Conservation (phyloP, 2,329 filamentous ascomycete species). For the Dactylellina cionopaga region DNA sequence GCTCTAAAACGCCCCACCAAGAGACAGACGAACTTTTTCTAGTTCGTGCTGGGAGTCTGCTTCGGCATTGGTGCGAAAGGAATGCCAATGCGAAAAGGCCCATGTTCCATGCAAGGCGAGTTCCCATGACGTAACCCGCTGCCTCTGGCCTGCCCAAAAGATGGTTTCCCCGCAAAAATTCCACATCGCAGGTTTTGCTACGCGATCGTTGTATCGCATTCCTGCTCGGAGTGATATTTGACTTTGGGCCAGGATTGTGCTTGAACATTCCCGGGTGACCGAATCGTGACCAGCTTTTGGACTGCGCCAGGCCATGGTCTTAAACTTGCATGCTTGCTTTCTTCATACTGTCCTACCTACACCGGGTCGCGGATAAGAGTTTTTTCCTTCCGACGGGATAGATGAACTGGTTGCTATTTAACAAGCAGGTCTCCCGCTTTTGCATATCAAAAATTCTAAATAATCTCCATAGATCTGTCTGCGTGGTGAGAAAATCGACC, state of each 20-base stretch:
- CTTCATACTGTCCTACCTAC: too few relatives aligned
- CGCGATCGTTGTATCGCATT: conserved; percentile 35
- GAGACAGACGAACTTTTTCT: too few relatives aligned
- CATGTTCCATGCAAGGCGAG: conserved; percentile 6
- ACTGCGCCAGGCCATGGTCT: background rate
- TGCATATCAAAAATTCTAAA: background rate
- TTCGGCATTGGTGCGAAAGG: conserved; percentile 40
- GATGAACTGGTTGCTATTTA: conserved; percentile 19
- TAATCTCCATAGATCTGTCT: too few relatives aligned
- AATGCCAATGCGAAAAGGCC: conserved; percentile 3
- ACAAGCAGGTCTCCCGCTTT: conserved; percentile 2
- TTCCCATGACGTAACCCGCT: conserved; percentile 36
- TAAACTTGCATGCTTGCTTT: background rate
- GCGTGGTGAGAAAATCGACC: background rate
- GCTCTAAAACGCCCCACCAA: too few relatives aligned
- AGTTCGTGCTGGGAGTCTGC: conserved; percentile 22
- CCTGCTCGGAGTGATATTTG: background rate
- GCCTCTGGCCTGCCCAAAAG: conserved; percentile 10
- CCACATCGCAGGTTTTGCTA: conserved; percentile 21
- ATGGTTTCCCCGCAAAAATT: conserved; percentile 41
- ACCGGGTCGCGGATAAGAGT: too few relatives aligned
- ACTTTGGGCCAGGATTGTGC: background rate
- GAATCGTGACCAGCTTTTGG: conserved; percentile 20
- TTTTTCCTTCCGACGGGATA: background rate
- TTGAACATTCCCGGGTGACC: conserved; percentile 32